A percentile compares a stretch with the other conserved stretches of the same genome.
phyloP scores from a whole-genome alignment of 192 early-diverging fungal species.

The Coemansia javaensis region DNA sequence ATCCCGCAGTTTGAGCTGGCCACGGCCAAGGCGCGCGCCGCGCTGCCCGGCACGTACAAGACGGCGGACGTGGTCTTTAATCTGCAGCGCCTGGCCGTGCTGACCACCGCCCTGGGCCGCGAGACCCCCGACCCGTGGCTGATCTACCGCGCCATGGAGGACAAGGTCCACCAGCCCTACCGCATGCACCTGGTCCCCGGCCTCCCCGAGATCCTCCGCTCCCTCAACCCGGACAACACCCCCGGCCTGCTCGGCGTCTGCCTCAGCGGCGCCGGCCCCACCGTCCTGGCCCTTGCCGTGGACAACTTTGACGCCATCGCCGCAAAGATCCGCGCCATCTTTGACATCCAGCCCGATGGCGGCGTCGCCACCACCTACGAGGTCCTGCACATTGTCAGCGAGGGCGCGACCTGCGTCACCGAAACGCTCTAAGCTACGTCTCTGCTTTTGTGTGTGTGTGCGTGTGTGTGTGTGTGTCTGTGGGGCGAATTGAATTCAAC shows the following conservation, averaged over 20 bases:
- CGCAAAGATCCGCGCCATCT: constrained; percentile 26
- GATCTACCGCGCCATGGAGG: constrained; percentile 90
- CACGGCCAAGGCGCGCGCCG: constrained; percentile 86
- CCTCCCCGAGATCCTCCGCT: constrained; percentile 74
- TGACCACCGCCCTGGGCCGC: constrained; percentile 73
- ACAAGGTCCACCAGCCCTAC: constrained; percentile 96
- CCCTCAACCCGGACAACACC: constrained; percentile 65
- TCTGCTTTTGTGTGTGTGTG: too few species aligned
- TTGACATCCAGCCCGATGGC: constrained; percentile 36
- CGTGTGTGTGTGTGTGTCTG: too few species aligned
- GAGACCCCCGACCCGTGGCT: constrained; percentile 69
- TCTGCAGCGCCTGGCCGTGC: constrained; percentile 89
- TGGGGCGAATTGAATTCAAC: too few species aligned
- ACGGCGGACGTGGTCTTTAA: constrained; percentile 87
- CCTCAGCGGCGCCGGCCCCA: constrained; percentile 94
- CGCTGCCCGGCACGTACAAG: constrained; percentile 71
- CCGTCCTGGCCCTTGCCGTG: constrained; percentile 84
- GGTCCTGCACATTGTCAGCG: constrained; percentile 45
- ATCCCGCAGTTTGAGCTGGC: constrained; percentile 91
- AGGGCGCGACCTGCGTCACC: constrained; percentile 30
- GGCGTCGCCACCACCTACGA: constrained; percentile 37
- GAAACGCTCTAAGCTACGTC: neutral
- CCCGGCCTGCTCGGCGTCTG: constrained; percentile 90
- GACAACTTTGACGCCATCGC: constrained; percentile 85
- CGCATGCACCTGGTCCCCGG: constrained; percentile 92